These are phyloP conservation scores for Neonectria punicea DNA, from an alignment of 2,329 filamentous ascomycete genomes.

Conservation along the genomic window DNA sequence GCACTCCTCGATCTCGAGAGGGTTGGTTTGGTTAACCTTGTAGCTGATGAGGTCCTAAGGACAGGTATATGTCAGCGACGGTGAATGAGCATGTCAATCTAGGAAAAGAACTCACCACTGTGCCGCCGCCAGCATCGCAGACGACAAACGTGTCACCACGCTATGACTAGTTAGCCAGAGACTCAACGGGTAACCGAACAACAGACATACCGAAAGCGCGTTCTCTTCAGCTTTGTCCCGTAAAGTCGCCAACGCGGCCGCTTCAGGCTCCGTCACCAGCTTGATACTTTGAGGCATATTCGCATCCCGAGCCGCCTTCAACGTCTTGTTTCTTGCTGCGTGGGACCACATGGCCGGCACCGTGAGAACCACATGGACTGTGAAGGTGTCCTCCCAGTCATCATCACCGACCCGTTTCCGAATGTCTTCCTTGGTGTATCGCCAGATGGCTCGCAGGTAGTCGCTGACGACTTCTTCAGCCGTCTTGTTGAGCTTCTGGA, in stretches of 20 bases:
- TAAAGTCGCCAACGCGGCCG: conserved; percentile 4
- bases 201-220: neutral
- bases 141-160: neutral
- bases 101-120: neutral
- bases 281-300: neutral
- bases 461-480: conserved; percentile 1
- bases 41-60: conserved; percentile 1
- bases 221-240: neutral
- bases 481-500: conserved; percentile 1
- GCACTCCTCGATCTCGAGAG: conserved; percentile 1
- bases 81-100: neutral
- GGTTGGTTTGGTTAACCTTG: neutral
- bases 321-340: neutral
- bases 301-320: neutral
- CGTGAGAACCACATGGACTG: neutral
- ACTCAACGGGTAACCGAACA: neutral
- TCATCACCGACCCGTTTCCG: neutral
- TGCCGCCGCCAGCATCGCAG: conserved; percentile 7
- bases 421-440: conserved; percentile 5
- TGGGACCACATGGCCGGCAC: conserved; percentile 8
- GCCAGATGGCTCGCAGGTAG: neutral
- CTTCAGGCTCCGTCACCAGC: conserved; percentile 6
- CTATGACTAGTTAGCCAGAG: neutral
- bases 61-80: neutral
- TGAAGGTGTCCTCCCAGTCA: conserved; percentile 1